phyloP scores from a whole-genome alignment of 2,329 filamentous ascomycete species.

The Dactylonectria macrodidyma region DNA sequence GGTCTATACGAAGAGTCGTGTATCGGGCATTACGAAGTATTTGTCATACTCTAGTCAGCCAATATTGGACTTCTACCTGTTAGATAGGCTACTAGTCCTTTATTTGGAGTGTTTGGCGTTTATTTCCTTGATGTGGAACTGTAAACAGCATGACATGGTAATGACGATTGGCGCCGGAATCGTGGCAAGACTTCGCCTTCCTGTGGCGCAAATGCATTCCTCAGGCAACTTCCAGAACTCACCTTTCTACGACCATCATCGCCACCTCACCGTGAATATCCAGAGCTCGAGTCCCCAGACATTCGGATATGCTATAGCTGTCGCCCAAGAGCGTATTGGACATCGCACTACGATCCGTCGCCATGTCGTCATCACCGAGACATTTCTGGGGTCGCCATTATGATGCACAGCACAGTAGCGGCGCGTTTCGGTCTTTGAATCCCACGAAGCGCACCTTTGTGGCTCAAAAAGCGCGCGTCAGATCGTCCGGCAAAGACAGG shows the following conservation, averaged over 20 bases:
- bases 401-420: conserved; percentile 25
- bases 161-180: conserved; percentile 18
- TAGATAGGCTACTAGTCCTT: too few relatives aligned
- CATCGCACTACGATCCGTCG: neutral
- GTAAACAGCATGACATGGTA: conserved; percentile 6
- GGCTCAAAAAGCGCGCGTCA: conserved; percentile 9
- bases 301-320: conserved; percentile 1
- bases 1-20: neutral
- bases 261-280: neutral
- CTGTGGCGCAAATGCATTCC: conserved; percentile 19
- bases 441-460: conserved; percentile 29
- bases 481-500: neutral
- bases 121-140: neutral
- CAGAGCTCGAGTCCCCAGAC: neutral
- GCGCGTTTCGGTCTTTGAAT: conserved; percentile 29
- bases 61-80: neutral
- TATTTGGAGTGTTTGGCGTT: neutral
- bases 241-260: neutral
- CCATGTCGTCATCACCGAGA: conserved; percentile 11
- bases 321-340: neutral
- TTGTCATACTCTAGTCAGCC: neutral
- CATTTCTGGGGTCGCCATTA: conserved; percentile 34
- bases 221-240: conserved; percentile 9
- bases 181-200: conserved; percentile 15
- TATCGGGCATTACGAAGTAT: neutral